Evolutionary conservation across 805 yeast genomes (phyloP).

Genomic region (Ogataea trehalophila): DNA sequence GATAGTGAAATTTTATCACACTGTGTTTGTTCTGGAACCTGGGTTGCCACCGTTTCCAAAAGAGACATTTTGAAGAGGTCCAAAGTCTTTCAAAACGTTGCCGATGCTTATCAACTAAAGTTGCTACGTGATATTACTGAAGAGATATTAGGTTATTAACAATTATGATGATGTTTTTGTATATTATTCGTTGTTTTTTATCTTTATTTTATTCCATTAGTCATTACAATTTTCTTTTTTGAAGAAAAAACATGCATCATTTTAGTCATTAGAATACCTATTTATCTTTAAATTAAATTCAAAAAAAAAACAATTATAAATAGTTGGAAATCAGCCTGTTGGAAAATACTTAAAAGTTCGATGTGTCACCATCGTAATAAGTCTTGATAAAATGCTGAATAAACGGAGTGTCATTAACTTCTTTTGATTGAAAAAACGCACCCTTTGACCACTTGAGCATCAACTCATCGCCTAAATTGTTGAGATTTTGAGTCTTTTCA

Average conservation of each 20-base stretch:
- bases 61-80: constrained; percentile 41
- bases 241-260: no score
- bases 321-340: no score
- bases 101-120: constrained; percentile 55
- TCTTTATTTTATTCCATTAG: neutral
- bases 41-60: constrained; percentile 56
- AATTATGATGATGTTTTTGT: neutral
- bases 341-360: neutral
- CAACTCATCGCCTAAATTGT: constrained; percentile 14
- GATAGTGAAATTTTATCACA: constrained; percentile 64
- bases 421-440: constrained; percentile 1
- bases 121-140: constrained; percentile 39
- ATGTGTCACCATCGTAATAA: constrained; percentile 16
- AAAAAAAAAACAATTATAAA: no score
- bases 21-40: constrained; percentile 86
- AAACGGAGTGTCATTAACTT: constrained; percentile 1
- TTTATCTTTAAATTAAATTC: neutral
- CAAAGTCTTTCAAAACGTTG: constrained; percentile 51
- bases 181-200: neutral
- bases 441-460: constrained; percentile 14
- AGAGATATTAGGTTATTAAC: constrained; percentile 11
- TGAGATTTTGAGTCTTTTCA: constrained; percentile 9
- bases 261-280: neutral
- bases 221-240: no score
- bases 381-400: constrained; percentile 11